A percentile compares a stretch with the other conserved stretches of the same genome.
Evolutionary conservation across 768 basidiomycete species (phyloP).

Genomic region (Daedaleopsis sinensis): DNA sequence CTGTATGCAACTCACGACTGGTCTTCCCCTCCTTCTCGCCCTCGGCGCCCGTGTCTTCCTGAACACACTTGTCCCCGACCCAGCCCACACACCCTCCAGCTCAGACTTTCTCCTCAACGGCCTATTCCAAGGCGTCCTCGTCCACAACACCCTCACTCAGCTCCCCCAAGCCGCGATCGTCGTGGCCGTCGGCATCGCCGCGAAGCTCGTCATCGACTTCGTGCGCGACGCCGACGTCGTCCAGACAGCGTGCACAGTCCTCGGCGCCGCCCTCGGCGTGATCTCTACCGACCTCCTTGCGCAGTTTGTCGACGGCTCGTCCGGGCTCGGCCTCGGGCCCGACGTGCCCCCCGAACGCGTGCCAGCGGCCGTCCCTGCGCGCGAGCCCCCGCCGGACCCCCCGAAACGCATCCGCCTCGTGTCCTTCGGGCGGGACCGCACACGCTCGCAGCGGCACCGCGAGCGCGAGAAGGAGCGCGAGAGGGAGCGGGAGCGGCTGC

Average conservation of each 20-base stretch:
- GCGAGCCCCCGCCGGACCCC: slow-evolving; percentile 18
- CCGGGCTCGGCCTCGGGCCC: slow-evolving; percentile 18
- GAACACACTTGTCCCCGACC: slow-evolving; percentile 48
- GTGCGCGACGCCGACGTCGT: slow-evolving; percentile 52
- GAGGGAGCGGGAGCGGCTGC: background rate
- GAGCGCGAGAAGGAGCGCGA: slow-evolving; percentile 23
- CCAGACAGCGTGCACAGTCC: slow-evolving; percentile 58
- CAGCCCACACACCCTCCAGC: slow-evolving; percentile 43
- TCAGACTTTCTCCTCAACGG: slow-evolving; percentile 69
- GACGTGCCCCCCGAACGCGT: background rate
- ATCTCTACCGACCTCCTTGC: slow-evolving; percentile 73
- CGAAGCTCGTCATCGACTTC: slow-evolving; percentile 69
- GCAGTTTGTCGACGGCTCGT: slow-evolving; percentile 59
- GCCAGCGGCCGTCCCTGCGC: background rate
- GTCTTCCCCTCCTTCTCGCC: slow-evolving; percentile 72
- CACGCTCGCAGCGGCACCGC: slow-evolving; percentile 16
- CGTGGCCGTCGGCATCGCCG: slow-evolving; percentile 58
- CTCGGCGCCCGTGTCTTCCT: slow-evolving; percentile 73
- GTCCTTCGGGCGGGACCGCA: slow-evolving; percentile 30
- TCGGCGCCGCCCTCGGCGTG: slow-evolving; percentile 71
- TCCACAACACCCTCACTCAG: slow-evolving; percentile 66
- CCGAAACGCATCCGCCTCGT: slow-evolving; percentile 30
- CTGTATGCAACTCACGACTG: slow-evolving; percentile 52
- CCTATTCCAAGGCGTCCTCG: slow-evolving; percentile 73
- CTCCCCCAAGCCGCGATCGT: slow-evolving; percentile 55